A percentile compares a stretch with the other conserved stretches of the same genome.
phyloP scores from a whole-genome alignment of 2,329 filamentous ascomycete genomes.

The Diaporthe sp. region DNA sequence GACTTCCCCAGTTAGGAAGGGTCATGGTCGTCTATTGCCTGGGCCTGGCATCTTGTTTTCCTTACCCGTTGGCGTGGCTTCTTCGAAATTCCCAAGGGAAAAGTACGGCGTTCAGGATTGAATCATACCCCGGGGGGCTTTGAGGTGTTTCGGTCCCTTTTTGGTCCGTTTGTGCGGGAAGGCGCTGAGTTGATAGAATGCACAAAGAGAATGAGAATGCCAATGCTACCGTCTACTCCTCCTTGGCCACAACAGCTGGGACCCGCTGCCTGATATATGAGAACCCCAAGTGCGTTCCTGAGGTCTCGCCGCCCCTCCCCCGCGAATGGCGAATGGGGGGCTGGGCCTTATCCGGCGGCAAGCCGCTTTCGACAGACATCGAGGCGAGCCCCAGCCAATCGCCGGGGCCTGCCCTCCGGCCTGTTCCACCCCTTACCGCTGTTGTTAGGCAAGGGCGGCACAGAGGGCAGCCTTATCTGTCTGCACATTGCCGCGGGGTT shows the following conservation, averaged over 20 bases:
- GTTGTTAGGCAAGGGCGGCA: conserved; percentile 3
- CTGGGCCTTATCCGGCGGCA: not conserved
- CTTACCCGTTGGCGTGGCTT: not conserved
- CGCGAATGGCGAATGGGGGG: not conserved
- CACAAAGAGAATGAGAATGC: not conserved
- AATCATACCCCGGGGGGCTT: conserved; percentile 17
- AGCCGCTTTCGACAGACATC: not conserved
- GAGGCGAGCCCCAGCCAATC: conserved; percentile 9
- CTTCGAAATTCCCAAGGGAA: not conserved
- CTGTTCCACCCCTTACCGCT: not conserved
- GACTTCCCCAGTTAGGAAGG: conserved; percentile 48
- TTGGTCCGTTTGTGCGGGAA: not conserved
- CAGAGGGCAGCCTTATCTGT: not conserved
- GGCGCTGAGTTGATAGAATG: not conserved
- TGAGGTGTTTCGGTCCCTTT: conserved; percentile 13
- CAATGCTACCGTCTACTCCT: not conserved
- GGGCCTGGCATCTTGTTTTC: not conserved
- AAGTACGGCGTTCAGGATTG: conserved; percentile 26
- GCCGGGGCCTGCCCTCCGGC: no score
- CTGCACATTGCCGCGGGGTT: not conserved
- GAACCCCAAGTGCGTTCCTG: not conserved
- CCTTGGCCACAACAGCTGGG: not conserved
- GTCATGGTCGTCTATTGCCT: not conserved
- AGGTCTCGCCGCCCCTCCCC: not conserved
- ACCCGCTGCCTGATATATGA: conserved; percentile 14